phyloP scores from a whole-genome alignment of 305 asterid species.

The Fraxinus platypoda region DNA sequence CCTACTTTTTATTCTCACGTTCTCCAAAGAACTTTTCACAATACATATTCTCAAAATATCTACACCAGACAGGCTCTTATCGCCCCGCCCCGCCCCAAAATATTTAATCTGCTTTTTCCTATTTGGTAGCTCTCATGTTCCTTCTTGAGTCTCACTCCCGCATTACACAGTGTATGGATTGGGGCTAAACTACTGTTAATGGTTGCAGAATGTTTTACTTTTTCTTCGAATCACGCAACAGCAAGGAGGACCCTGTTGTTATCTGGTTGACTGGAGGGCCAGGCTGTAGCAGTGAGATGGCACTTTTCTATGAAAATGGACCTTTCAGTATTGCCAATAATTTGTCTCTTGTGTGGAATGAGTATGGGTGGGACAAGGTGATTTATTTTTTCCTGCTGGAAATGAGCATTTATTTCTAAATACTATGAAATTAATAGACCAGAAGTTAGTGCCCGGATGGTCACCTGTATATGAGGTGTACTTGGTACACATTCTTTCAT shows the following conservation, averaged over 20 bases:
- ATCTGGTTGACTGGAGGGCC: constrained; percentile 99
- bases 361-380: constrained; percentile 98
- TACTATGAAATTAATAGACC: background rate
- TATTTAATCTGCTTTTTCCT: background rate
- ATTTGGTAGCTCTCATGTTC: background rate
- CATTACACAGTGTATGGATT: constrained; percentile 7
- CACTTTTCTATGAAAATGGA: constrained; percentile 95
- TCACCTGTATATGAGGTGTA: background rate
- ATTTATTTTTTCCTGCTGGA: constrained; percentile 1
- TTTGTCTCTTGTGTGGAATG: constrained; percentile 75
- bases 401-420: constrained; percentile 10
- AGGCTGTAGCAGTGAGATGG: constrained; percentile 98
- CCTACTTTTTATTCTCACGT: background rate
- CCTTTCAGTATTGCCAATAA: constrained; percentile 72
- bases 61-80: background rate
- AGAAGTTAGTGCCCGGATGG: background rate
- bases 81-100: background rate
- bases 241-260: constrained; percentile 79
- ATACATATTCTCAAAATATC: background rate
- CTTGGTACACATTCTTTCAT: background rate
- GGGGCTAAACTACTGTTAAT: constrained; percentile 20
- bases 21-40: background rate
- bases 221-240: constrained; percentile 85
- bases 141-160: background rate
- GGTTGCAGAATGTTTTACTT: constrained; percentile 85